phyloP scores from a whole-genome alignment of 2,329 filamentous ascomycete genomes.

The Gaeumannomyces sp. region DNA sequence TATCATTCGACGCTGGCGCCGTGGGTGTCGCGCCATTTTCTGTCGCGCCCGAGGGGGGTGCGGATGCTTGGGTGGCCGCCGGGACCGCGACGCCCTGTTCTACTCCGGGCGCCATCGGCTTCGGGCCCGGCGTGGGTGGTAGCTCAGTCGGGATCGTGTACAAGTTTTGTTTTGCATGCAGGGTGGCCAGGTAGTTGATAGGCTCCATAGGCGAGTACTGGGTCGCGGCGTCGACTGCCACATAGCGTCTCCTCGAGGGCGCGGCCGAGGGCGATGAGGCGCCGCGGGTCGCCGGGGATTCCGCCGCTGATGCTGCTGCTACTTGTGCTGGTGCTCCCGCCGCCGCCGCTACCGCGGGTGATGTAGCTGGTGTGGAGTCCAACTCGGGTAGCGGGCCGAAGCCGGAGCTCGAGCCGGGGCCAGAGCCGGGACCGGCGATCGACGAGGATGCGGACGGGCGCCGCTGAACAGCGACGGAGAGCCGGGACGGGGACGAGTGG shows the following conservation, averaged over 20 bases:
- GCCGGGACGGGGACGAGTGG: conserved; percentile 29
- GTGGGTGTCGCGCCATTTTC: conserved; percentile 9
- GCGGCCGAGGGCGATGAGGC: conserved; percentile 13
- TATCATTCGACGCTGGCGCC: neutral
- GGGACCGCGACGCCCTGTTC: conserved; percentile 18
- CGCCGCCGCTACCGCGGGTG: neutral
- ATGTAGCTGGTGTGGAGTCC: neutral
- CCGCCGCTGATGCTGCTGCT: conserved; percentile 5
- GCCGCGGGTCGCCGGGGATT: neutral
- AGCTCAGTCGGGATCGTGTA: conserved; percentile 18
- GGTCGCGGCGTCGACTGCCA: conserved; percentile 40
- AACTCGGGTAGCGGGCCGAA: conserved; percentile 21
- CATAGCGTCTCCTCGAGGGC: conserved; percentile 33
- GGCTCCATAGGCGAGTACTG: conserved; percentile 45
- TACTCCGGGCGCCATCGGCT: conserved; percentile 21
- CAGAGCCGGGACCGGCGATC: conserved; percentile 1
- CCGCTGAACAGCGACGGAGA: conserved; percentile 17
- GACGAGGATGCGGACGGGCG: conserved; percentile 13
- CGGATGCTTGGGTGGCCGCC: conserved; percentile 16
- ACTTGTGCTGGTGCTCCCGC: conserved; percentile 7
- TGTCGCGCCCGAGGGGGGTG: conserved; percentile 14
- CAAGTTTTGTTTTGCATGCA: conserved; percentile 8
- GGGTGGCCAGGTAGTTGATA: conserved; percentile 28
- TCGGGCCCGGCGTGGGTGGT: conserved; percentile 21
- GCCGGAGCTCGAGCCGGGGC: conserved; percentile 16